These are phyloP conservation scores for Talaromyces sp. DNA, from an alignment of 2,329 filamentous ascomycete genomes.

Conservation along the genomic window DNA sequence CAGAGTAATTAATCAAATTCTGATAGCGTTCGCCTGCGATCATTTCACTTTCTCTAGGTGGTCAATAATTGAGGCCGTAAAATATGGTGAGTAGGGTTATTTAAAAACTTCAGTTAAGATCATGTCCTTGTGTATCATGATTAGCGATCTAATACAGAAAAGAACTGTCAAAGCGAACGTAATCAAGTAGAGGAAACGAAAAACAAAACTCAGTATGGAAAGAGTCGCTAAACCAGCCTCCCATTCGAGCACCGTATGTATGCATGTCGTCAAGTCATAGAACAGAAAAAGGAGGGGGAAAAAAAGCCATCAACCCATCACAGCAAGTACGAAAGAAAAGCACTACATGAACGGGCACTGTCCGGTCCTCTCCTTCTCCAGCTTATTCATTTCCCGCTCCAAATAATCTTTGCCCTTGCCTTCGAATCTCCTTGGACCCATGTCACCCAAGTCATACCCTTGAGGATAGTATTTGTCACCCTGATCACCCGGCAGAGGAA, in stretches of 20 bases:
- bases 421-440: slow-evolving; percentile 58
- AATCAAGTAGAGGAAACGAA: background rate
- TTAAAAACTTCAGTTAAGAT: background rate
- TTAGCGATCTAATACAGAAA: background rate
- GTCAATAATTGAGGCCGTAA: too few species aligned
- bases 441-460: slow-evolving; percentile 52
- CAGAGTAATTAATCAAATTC: slow-evolving; percentile 11
- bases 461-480: slow-evolving; percentile 46
- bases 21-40: background rate
- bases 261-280: slow-evolving; percentile 6
- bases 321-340: background rate
- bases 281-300: background rate
- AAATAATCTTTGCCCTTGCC: slow-evolving; percentile 53
- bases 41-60: background rate
- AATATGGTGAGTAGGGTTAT: background rate
- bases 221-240: background rate
- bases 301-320: background rate
- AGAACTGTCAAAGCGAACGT: background rate
- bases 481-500: slow-evolving; percentile 47
- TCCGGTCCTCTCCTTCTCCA: slow-evolving; percentile 37
- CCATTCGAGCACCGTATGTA: slow-evolving; percentile 1
- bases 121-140: background rate
- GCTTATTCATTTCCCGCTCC: slow-evolving; percentile 37
- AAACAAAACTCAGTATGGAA: background rate
- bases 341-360: slow-evolving; percentile 48